Evolutionary conservation across 768 basidiomycete species (phyloP).

Genomic region (Mycena maculata): DNA sequence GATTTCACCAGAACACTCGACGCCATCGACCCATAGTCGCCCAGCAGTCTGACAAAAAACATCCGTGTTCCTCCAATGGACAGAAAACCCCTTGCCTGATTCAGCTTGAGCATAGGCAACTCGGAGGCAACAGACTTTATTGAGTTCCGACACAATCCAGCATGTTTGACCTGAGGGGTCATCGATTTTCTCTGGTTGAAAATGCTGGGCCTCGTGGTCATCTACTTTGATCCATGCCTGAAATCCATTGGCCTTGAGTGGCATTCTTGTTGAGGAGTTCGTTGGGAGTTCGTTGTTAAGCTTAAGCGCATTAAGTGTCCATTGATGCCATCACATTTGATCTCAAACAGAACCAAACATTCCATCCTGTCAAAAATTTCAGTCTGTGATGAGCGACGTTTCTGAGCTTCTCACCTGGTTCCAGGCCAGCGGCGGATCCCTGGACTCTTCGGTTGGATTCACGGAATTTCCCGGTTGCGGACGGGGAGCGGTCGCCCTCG

Average conservation of each 20-base stretch:
- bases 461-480: conserved; percentile 66
- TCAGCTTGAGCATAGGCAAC: background rate
- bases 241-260: conserved; percentile 24
- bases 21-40: conserved; percentile 29
- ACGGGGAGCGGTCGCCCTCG: conserved; percentile 78
- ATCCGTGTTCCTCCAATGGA: conserved; percentile 32
- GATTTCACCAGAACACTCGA: conserved; percentile 32
- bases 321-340: conserved; percentile 4
- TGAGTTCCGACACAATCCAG: conserved; percentile 30
- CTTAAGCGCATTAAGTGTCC: background rate
- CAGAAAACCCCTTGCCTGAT: conserved; percentile 21
- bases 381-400: conserved; percentile 25
- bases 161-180: conserved; percentile 19
- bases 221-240: conserved; percentile 26
- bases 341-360: background rate
- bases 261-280: background rate
- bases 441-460: conserved; percentile 66
- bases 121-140: conserved; percentile 9
- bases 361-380: background rate
- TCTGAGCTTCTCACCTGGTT: conserved; percentile 70
- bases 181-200: conserved; percentile 11
- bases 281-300: background rate
- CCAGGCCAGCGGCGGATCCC: conserved; percentile 55
- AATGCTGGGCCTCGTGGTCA: conserved; percentile 4
- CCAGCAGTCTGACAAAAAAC: conserved; percentile 29